Percentiles rank a stretch among this genome's conserved stretches.
Conservation (phyloP, 495 filamentous ascomycete genomes). For the Penicillium angulare region DNA sequence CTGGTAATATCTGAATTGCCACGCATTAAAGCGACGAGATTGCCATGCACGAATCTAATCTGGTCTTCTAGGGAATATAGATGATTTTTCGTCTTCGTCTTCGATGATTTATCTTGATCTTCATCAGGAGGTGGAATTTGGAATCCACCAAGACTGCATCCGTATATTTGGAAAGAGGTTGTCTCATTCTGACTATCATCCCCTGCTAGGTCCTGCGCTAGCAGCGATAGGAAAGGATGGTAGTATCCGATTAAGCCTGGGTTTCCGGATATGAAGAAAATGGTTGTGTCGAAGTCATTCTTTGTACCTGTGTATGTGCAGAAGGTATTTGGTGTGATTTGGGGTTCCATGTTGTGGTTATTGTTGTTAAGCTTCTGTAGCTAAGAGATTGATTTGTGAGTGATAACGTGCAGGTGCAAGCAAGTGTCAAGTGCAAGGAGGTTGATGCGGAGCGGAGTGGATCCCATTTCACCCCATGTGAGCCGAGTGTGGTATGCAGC, state of each 20-base stretch:
- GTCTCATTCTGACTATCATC: background rate
- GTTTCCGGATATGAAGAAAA: conserved; percentile 82
- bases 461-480: conserved; percentile 12
- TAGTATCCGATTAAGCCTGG: conserved; percentile 87
- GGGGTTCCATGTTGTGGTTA: conserved; percentile 15
- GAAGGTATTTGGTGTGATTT: conserved; percentile 35
- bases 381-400: no score
- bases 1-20: background rate
- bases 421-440: conserved; percentile 2
- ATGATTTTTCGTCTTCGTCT: background rate
- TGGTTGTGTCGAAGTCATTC: conserved; percentile 21
- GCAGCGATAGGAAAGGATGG: conserved; percentile 60
- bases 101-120: no score
- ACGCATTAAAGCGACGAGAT: conserved; percentile 19
- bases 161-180: conserved; percentile 52
- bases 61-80: conserved; percentile 57
- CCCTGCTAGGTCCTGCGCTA: conserved; percentile 29
- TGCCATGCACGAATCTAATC: conserved; percentile 48
- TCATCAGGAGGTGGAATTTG: conserved; percentile 47
- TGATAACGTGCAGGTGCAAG: no score
- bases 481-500: background rate
- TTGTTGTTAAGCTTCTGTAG: background rate
- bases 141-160: conserved; percentile 74
- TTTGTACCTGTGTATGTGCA: conserved; percentile 20
- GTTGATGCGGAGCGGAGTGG: conserved; percentile 14